These are phyloP conservation scores for Xylaria sp. DNA, from an alignment of 2,329 filamentous ascomycete species.

Conservation along the genomic window DNA sequence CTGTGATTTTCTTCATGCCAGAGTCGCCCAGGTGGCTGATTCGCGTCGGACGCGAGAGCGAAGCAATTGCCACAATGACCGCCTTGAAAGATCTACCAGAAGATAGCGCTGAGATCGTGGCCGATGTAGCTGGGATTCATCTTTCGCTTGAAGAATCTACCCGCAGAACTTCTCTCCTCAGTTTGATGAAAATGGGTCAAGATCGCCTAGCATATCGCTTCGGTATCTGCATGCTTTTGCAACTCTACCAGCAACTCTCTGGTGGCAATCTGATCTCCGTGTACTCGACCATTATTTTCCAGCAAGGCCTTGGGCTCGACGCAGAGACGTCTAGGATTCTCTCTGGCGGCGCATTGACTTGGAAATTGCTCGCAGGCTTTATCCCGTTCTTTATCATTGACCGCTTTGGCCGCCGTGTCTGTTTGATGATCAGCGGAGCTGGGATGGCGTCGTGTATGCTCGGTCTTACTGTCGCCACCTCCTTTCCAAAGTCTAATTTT, in stretches of 20 bases:
- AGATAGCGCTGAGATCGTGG: not conserved
- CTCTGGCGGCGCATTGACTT: not conserved
- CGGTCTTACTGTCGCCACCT: not conserved
- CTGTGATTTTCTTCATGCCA: not conserved
- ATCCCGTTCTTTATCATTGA: not conserved
- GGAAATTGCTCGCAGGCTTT: not conserved
- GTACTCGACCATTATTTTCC: not conserved
- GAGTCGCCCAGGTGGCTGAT: not conserved
- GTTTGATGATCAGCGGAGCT: not conserved
- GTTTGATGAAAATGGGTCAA: not conserved
- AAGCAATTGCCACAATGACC: not conserved
- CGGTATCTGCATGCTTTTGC: not conserved
- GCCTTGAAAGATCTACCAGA: not conserved
- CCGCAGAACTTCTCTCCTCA: not conserved
- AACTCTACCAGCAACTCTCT: constrained; percentile 1
- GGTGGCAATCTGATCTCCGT: not conserved
- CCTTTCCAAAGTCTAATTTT: not conserved
- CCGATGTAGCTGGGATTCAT: not conserved
- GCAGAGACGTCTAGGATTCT: not conserved
- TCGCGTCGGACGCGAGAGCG: not conserved
- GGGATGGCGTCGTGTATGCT: not conserved
- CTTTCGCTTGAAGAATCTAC: not conserved
- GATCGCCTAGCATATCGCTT: not conserved
- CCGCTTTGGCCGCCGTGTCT: not conserved
- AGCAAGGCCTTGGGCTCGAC: not conserved